phyloP scores from a whole-genome alignment of 306 rosid species.

The Adenanthera pavonina region DNA sequence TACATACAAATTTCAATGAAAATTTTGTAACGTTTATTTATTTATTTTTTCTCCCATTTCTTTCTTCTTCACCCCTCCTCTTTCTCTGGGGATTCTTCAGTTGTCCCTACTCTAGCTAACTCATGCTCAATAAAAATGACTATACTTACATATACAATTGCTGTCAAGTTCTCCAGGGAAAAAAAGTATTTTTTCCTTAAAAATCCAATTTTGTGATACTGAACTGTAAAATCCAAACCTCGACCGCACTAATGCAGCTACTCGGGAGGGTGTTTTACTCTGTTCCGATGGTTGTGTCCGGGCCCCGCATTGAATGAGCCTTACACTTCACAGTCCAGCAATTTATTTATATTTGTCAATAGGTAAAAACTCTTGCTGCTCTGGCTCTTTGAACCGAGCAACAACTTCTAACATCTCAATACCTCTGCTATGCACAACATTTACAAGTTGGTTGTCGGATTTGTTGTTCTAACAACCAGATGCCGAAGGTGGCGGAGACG shows the following conservation, averaged over 20 bases:
- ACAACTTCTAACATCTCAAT: conserved; percentile 56
- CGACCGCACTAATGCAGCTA: conserved; percentile 72
- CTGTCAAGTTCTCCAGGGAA: background rate
- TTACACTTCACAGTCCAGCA: conserved; percentile 61
- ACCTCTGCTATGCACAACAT: conserved; percentile 45
- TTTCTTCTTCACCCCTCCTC: conserved; percentile 40
- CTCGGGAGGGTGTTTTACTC: conserved; percentile 51
- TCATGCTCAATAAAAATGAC: conserved; percentile 40
- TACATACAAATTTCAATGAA: conserved; percentile 50
- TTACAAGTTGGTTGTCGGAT: conserved; percentile 37
- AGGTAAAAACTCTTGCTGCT: conserved; percentile 49
- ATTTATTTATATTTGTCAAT: conserved; percentile 37
- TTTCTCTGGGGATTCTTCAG: conserved; percentile 55
- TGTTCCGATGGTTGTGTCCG: conserved; percentile 56
- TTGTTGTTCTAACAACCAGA: conserved; percentile 51
- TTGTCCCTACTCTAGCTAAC: conserved; percentile 52
- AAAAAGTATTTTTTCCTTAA: background rate
- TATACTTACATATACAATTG: background rate
- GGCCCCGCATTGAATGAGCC: conserved; percentile 85
- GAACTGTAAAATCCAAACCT: conserved; percentile 37
- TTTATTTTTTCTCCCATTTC: background rate
- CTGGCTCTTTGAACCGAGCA: conserved; percentile 76
- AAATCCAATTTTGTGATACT: background rate
- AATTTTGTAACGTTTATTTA: conserved; percentile 44
- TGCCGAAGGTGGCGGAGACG: conserved; percentile 69